Base-by-base conservation (phyloP, 441 rosid species). In the Arabidopsis lyrata region DNA sequence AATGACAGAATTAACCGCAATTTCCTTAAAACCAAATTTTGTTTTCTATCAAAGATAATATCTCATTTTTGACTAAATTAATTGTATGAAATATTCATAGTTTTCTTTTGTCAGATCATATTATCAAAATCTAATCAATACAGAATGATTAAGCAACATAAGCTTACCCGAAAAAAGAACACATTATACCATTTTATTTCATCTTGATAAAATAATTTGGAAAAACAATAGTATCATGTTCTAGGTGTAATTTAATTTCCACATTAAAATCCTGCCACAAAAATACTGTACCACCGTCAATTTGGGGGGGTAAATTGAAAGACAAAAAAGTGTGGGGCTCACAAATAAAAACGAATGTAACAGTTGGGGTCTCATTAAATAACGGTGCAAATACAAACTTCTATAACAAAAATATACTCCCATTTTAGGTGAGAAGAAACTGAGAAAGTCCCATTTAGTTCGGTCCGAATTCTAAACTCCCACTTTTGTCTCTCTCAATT, bases 381-480 rank as follows among this genome's bases (percentile, higher is more conserved):
- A 63, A 68, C 62, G 44, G 36, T 29, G 20, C 13, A 73, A 74
- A 38, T 32, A 16, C n/a, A 54, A 42, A 63, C 45, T 41, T 67
- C 16, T 20, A 34, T 48, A 68, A 18, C 6, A n/a, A 45, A 29
- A 29, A 29, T 7, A 16, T 1, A 64, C 6, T 13, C 32, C 3
- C n/a, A 52, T 20, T 58, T 59, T 66, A 60, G 77, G 77, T 71
- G 53, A 69, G 64, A 10, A 54, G 73, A 77, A 72, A 52, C 35
- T 31, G 57, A 39, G 64, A 65, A 77, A 77, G 57, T 58, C 66
- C 78, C 78, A 3, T 24, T 24, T 24, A 70, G 67, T 71, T 68
- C 20, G 80, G 24, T 77, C 80, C 80, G 68, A 35, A 63, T 63
- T 69, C 44, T 29, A 29, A 35, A 62, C 70, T 76, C 80, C 80